phyloP scores from a whole-genome alignment of 1,139 yeast genomes.

The Taphrina confusa region DNA sequence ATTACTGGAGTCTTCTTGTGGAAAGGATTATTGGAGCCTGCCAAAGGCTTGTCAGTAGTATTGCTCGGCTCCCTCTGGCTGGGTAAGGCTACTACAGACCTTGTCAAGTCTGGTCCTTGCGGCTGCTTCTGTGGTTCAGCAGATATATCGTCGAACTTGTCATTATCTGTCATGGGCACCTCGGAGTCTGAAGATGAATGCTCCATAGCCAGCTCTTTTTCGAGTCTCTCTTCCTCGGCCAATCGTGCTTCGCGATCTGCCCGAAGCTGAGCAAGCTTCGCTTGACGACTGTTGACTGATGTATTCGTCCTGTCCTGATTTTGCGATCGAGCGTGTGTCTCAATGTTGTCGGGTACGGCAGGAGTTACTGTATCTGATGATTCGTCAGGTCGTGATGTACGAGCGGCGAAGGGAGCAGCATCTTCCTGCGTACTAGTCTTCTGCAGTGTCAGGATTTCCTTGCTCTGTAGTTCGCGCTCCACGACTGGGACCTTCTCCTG shows the following conservation, averaged over 20 bases:
- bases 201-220: constrained; percentile 50
- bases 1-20: constrained; percentile 11
- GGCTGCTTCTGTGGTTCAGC: background rate
- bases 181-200: constrained; percentile 40
- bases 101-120: background rate
- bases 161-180: background rate
- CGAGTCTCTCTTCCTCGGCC: constrained; percentile 47
- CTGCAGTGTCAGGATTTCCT: constrained; percentile 38
- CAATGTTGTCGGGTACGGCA: background rate
- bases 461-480: constrained; percentile 31
- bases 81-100: too few species aligned
- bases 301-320: too few species aligned
- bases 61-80: background rate
- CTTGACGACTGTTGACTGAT: constrained; percentile 56
- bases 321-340: too few species aligned
- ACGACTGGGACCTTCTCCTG: constrained; percentile 9
- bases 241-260: constrained; percentile 64
- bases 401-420: constrained; percentile 34
- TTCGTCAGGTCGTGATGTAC: constrained; percentile 23
- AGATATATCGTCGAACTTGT: background rate
- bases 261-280: constrained; percentile 59
- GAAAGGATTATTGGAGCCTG: constrained; percentile 30
- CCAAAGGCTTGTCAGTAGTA: background rate
- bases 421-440: constrained; percentile 13
- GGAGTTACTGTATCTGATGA: background rate